Conservation (phyloP, 2,329 filamentous ascomycete genomes). For the Fusarium agapanthi region DNA sequence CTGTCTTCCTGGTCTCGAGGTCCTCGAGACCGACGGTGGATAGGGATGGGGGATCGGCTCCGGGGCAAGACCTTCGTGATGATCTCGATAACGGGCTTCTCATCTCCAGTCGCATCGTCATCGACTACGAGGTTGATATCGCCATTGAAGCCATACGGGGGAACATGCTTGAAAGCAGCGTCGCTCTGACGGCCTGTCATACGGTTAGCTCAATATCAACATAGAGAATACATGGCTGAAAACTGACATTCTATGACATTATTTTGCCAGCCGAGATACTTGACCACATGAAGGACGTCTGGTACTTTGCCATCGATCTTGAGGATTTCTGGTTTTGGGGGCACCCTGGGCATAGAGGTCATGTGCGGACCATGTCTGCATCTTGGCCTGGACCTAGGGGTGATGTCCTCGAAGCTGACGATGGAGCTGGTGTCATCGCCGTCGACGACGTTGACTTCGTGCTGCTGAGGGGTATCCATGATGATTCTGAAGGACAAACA, state of each 20-base stretch:
- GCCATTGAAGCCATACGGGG: slow-evolving; percentile 41
- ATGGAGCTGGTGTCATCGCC: slow-evolving; percentile 33
- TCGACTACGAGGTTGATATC: slow-evolving; percentile 30
- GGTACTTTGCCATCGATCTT: slow-evolving; percentile 50
- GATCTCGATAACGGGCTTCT: slow-evolving; percentile 55
- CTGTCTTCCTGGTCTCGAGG: slow-evolving; percentile 33
- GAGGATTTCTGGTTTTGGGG: slow-evolving; percentile 18
- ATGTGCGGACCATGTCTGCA: not conserved
- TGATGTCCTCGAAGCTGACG: slow-evolving; percentile 37
- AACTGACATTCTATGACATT: slow-evolving; percentile 50
- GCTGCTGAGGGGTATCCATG: slow-evolving; percentile 24
- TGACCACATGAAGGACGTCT: slow-evolving; percentile 54
- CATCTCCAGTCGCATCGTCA: slow-evolving; percentile 7
- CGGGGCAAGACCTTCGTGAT: slow-evolving; percentile 49
- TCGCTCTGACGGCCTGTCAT: slow-evolving; percentile 49
- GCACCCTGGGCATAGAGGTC: not conserved
- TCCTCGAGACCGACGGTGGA: slow-evolving; percentile 4
- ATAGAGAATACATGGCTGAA: not conserved
- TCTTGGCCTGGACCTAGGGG: not conserved
- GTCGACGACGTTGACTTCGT: slow-evolving; percentile 14
- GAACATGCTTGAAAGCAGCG: slow-evolving; percentile 49
- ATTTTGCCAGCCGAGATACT: slow-evolving; percentile 48
- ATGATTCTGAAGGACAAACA: not conserved
- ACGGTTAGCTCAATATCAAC: slow-evolving; percentile 13
- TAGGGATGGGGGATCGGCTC: not conserved